Conservation (phyloP, 2,329 filamentous ascomycete genomes). For the Arthrobotrys conoides region DNA sequence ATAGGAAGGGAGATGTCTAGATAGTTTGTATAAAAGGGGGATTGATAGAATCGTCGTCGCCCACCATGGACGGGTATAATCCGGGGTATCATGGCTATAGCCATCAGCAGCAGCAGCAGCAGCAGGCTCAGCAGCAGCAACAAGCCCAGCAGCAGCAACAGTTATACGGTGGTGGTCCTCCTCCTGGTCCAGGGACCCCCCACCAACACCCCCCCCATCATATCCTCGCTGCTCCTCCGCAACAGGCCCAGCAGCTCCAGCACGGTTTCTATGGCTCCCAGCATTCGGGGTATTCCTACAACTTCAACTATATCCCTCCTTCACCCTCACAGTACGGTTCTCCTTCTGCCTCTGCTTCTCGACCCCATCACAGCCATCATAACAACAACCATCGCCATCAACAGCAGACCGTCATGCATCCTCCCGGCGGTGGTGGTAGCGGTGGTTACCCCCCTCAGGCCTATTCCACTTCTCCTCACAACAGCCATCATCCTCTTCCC, state of each 20-base stretch:
- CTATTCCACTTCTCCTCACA: not conserved
- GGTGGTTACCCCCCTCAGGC: slow-evolving; percentile 29
- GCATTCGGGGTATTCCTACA: slow-evolving; percentile 49
- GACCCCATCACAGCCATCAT: not conserved
- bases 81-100: slow-evolving; percentile 36
- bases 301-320: slow-evolving; percentile 59
- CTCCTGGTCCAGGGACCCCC: not conserved
- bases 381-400: not conserved
- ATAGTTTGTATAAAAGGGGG: not conserved
- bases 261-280: slow-evolving; percentile 48
- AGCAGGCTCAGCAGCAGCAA: not conserved
- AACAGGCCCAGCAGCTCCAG: slow-evolving; percentile 7
- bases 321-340: slow-evolving; percentile 1
- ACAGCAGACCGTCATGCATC: slow-evolving; percentile 17
- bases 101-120: slow-evolving; percentile 25
- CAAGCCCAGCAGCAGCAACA: not conserved
- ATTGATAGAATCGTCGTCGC: slow-evolving; percentile 11
- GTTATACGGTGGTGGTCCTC: slow-evolving; percentile 15
- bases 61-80: slow-evolving; percentile 56
- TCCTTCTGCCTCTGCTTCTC: not conserved
- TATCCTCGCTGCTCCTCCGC: slow-evolving; percentile 15
- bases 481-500: not conserved
- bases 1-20: slow-evolving; percentile 4
- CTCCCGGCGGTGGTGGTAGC: not conserved
- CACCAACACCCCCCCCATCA: slow-evolving; percentile 10